These are phyloP conservation scores for Mortierella antarctica DNA, from an alignment of 192 early-diverging fungal species.

Conservation along the genomic window DNA sequence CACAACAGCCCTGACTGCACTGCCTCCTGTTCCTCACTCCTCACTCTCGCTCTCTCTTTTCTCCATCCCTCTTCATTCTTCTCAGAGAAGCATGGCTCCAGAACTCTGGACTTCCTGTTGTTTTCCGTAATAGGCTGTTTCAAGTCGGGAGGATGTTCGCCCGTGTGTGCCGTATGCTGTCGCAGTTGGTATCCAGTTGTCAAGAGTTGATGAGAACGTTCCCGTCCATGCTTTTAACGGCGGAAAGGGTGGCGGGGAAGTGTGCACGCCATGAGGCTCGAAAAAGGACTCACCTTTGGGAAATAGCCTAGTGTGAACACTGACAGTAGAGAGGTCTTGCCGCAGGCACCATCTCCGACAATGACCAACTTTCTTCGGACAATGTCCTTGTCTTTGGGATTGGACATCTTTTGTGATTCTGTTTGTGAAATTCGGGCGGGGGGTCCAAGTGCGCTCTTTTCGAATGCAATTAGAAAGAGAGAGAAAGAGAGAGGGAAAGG, in stretches of 20 bases:
- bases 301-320: slow-evolving; percentile 83
- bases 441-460: not conserved
- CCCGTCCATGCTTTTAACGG: not conserved
- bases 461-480: not conserved
- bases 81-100: not conserved
- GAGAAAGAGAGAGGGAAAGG: not conserved
- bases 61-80: not conserved
- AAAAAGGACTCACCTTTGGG: slow-evolving; percentile 76
- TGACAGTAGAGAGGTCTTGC: slow-evolving; percentile 82
- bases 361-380: slow-evolving; percentile 89
- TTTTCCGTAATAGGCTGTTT: too few relatives aligned
- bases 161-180: too few relatives aligned
- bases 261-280: not conserved
- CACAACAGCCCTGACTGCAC: slow-evolving; percentile 3
- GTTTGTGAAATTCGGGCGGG: not conserved
- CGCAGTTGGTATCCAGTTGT: not conserved
- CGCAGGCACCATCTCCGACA: slow-evolving; percentile 87
- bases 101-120: too few relatives aligned
- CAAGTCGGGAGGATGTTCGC: too few relatives aligned
- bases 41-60: not conserved
- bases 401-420: slow-evolving; percentile 11
- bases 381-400: slow-evolving; percentile 54
- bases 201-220: not conserved
- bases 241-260: not conserved
- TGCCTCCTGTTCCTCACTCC: not conserved